A percentile compares a stretch with the other conserved stretches of the same genome.
Evolutionary conservation across 2,329 filamentous ascomycete genomes (phyloP).

Genomic region (Simplicillium aogashimaense): DNA sequence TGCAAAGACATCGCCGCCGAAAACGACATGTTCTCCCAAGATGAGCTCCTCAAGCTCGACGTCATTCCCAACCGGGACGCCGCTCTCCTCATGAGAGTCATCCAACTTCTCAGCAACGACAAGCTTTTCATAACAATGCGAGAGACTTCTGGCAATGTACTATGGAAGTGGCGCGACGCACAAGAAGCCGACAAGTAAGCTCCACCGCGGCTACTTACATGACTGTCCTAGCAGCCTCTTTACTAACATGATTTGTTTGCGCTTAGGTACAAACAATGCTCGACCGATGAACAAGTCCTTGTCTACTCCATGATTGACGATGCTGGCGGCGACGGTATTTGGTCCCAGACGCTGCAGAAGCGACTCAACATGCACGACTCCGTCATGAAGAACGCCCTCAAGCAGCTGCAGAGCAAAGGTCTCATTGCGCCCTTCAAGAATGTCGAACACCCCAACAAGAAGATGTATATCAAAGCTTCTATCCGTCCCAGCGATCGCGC

Average conservation of each 20-base stretch:
- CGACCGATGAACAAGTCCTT: slow-evolving; percentile 66
- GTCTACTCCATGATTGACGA: slow-evolving; percentile 87
- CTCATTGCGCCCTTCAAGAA: slow-evolving; percentile 86
- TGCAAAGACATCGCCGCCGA: slow-evolving; percentile 39
- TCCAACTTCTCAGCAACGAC: slow-evolving; percentile 49
- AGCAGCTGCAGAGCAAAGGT: slow-evolving; percentile 70
- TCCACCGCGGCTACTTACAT: not conserved
- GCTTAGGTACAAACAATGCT: slow-evolving; percentile 45
- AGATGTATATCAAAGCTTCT: slow-evolving; percentile 89
- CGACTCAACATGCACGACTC: slow-evolving; percentile 77
- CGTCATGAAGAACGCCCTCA: slow-evolving; percentile 70
- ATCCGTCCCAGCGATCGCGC: slow-evolving; percentile 81
- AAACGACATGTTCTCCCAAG: slow-evolving; percentile 44
- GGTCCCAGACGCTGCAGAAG: slow-evolving; percentile 76
- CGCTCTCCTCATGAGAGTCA: slow-evolving; percentile 41
- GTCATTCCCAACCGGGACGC: slow-evolving; percentile 49
- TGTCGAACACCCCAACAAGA: slow-evolving; percentile 81
- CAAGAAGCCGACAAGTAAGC: slow-evolving; percentile 54
- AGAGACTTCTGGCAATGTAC: slow-evolving; percentile 26
- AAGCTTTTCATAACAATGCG: slow-evolving; percentile 43
- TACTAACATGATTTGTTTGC: slow-evolving; percentile 1
- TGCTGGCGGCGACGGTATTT: slow-evolving; percentile 75
- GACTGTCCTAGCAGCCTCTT: not conserved
- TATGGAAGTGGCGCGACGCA: slow-evolving; percentile 48
- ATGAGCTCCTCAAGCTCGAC: slow-evolving; percentile 45